A percentile compares a stretch with the other conserved stretches of the same genome.
phyloP scores from a whole-genome alignment of 768 basidiomycete species.

The Termitomyces sp. region DNA sequence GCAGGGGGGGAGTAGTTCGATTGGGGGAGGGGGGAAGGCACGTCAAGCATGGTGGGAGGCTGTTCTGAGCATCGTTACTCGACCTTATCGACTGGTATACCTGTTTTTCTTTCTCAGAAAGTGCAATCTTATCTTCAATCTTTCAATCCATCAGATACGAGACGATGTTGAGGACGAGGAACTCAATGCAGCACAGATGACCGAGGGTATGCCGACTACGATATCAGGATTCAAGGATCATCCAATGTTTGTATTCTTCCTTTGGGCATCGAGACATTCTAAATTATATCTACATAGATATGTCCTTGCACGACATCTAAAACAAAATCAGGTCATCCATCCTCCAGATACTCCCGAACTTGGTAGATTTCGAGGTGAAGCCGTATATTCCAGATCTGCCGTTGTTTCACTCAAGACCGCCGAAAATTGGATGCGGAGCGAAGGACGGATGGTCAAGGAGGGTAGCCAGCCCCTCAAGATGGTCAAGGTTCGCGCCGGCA shows the following conservation, averaged over 20 bases:
- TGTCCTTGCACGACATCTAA: constrained; percentile 82
- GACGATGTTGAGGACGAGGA: constrained; percentile 94
- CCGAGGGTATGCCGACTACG: constrained; percentile 91
- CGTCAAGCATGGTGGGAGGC: constrained; percentile 85
- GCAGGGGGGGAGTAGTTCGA: constrained; percentile 54
- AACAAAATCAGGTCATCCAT: constrained; percentile 81
- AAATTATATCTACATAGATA: constrained; percentile 46
- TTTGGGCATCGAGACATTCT: not conserved
- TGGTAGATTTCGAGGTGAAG: constrained; percentile 89
- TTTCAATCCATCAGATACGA: constrained; percentile 55
- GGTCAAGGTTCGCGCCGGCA: constrained; percentile 82
- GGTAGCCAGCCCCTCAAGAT: constrained; percentile 87
- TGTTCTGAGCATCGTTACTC: constrained; percentile 55
- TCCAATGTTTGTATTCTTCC: constrained; percentile 59
- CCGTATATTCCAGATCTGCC: constrained; percentile 83
- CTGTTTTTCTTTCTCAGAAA: constrained; percentile 14
- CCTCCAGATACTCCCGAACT: constrained; percentile 65
- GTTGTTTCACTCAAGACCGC: constrained; percentile 86
- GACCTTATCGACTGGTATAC: constrained; percentile 82
- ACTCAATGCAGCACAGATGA: constrained; percentile 68
- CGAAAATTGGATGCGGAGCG: constrained; percentile 90
- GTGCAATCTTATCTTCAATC: constrained; percentile 1
- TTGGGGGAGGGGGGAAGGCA: constrained; percentile 49
- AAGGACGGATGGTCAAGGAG: constrained; percentile 68
- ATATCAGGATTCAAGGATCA: constrained; percentile 95